Percentiles rank a stretch among this genome's conserved stretches.
These are phyloP conservation scores for Saccharomyces cerevisiae DNA, from an alignment of 805 yeast genomes.

Conservation along the genomic window DNA sequence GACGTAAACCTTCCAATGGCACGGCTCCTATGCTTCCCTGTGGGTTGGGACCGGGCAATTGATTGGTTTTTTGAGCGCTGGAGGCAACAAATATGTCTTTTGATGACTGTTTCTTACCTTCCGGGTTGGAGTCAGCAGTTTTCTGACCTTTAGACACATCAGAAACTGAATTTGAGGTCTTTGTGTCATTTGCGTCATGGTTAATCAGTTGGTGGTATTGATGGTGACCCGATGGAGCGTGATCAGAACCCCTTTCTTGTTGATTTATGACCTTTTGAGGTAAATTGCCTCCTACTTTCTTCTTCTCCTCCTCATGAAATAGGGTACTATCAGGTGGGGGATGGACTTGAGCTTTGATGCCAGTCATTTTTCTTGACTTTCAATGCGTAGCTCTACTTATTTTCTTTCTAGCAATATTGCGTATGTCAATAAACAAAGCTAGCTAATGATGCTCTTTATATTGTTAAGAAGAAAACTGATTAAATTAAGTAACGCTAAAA, in stretches of 20 bases:
- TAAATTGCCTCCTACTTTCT: slow-evolving; percentile 5
- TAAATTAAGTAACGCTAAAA: neutral
- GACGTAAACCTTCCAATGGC: slow-evolving; percentile 25
- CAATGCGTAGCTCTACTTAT: neutral
- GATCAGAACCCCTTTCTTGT: slow-evolving; percentile 1
- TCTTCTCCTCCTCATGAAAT: slow-evolving; percentile 4
- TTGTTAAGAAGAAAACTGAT: neutral
- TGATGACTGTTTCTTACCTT: neutral
- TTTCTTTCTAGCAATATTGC: neutral
- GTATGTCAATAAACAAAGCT: neutral
- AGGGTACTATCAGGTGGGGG: neutral
- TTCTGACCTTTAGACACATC: slow-evolving; percentile 1
- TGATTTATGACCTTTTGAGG: slow-evolving; percentile 6
- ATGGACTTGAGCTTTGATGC: neutral
- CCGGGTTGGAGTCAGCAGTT: neutral
- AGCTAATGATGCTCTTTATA: neutral
- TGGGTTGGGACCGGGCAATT: slow-evolving; percentile 20
- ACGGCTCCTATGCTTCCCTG: slow-evolving; percentile 25
- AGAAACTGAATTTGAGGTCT: slow-evolving; percentile 1
- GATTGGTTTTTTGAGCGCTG: slow-evolving; percentile 12
- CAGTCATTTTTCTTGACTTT: neutral
- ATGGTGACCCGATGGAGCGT: neutral
- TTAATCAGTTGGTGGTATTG: neutral
- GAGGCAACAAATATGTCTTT: slow-evolving; percentile 19
- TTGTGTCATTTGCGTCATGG: neutral